A percentile compares a stretch with the other conserved stretches of the same genome.
Conservation (phyloP, 345 rosid species). For the Aquilaria sinensis region DNA sequence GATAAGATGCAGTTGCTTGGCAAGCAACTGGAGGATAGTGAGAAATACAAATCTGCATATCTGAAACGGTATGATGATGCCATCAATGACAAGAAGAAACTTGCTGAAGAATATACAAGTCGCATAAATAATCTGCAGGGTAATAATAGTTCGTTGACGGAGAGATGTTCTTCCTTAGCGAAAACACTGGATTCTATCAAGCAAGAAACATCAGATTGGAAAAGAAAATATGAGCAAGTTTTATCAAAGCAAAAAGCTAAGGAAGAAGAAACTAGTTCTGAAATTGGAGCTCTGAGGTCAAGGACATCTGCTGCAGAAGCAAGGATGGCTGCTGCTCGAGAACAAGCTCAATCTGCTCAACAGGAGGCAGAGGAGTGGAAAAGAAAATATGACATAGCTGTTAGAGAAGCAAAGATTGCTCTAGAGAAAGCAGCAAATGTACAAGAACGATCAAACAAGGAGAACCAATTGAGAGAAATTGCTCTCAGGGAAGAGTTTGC, state of each 20-base stretch:
- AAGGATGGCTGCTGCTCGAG: slow-evolving; percentile 91
- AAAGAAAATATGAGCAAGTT: slow-evolving; percentile 62
- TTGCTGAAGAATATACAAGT: slow-evolving; percentile 69
- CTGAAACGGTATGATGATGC: slow-evolving; percentile 93
- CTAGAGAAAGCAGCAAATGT: slow-evolving; percentile 85
- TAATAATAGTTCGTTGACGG: slow-evolving; percentile 67
- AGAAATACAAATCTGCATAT: slow-evolving; percentile 74
- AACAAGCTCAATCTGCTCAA: slow-evolving; percentile 79
- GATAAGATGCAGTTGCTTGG: slow-evolving; percentile 69
- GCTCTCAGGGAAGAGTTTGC: slow-evolving; percentile 72
- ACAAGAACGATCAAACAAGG: slow-evolving; percentile 76
- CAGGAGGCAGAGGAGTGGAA: slow-evolving; percentile 95
- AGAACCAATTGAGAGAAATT: slow-evolving; percentile 84
- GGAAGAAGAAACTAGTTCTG: slow-evolving; percentile 68
- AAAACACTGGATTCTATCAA: slow-evolving; percentile 69
- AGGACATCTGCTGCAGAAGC: slow-evolving; percentile 92
- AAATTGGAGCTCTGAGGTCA: slow-evolving; percentile 71
- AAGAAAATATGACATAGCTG: slow-evolving; percentile 80
- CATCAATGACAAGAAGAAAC: slow-evolving; percentile 83
- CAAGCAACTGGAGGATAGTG: slow-evolving; percentile 87
- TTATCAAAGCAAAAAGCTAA: slow-evolving; percentile 69
- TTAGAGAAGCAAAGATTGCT: slow-evolving; percentile 86
- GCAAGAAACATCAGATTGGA: slow-evolving; percentile 72
- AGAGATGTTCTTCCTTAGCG: slow-evolving; percentile 67
- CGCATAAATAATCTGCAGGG: slow-evolving; percentile 77